Percentiles rank a stretch among this genome's conserved stretches.
These are phyloP conservation scores for Hypoxylon cercidicola DNA, from an alignment of 495 filamentous ascomycete genomes.

Conservation along the genomic window DNA sequence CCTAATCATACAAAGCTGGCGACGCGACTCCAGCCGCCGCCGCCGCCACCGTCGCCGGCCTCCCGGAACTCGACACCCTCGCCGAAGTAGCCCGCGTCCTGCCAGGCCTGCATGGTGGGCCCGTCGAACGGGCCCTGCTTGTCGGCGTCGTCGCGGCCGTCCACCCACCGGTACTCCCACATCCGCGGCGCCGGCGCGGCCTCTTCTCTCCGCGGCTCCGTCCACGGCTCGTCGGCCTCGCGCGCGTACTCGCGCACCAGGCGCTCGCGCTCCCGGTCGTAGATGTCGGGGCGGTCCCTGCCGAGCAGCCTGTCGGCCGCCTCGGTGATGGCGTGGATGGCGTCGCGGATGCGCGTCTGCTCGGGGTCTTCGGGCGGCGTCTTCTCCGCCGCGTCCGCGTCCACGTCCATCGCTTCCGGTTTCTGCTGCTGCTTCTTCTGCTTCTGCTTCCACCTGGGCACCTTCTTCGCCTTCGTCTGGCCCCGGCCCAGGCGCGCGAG, in stretches of 20 bases:
- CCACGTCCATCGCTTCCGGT: conserved; percentile 72
- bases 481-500: conserved; percentile 81
- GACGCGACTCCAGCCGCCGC: conserved; percentile 70
- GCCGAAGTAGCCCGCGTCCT: conserved; percentile 90
- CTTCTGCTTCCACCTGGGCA: conserved; percentile 69
- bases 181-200: conserved; percentile 53
- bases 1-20: conserved; percentile 70
- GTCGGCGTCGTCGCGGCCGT: conserved; percentile 82
- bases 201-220: conserved; percentile 62
- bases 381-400: conserved; percentile 66
- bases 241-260: conserved; percentile 82
- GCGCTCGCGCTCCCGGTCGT: conserved; percentile 87
- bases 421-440: conserved; percentile 58
- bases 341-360: conserved; percentile 72
- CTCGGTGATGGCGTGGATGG: conserved; percentile 84
- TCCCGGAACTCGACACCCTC: conserved; percentile 89
- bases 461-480: conserved; percentile 71
- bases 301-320: conserved; percentile 87
- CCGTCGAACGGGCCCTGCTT: conserved; percentile 89
- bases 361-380: conserved; percentile 69
- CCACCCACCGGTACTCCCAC: conserved; percentile 95
- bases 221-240: conserved; percentile 93
- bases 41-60: conserved; percentile 67
- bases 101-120: conserved; percentile 86
- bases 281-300: conserved; percentile 84